phyloP scores from a whole-genome alignment of 805 yeast species.

The Cyberlindnera veronae region DNA sequence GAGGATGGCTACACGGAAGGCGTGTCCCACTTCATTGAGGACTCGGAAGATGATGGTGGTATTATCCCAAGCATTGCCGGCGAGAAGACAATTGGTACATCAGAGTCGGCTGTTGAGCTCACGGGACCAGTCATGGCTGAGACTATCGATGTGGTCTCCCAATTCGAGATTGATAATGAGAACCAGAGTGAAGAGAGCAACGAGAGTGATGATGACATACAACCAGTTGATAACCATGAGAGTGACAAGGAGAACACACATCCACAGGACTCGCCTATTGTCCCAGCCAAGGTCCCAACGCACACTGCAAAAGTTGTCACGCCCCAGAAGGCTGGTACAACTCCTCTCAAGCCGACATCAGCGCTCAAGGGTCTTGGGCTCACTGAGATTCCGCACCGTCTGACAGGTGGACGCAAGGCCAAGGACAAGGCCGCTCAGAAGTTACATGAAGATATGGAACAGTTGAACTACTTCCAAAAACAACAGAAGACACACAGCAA shows the following conservation, averaged over 20 bases:
- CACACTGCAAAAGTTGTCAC: neutral
- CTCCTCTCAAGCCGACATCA: slow-evolving; percentile 15
- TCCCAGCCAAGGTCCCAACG: slow-evolving; percentile 7
- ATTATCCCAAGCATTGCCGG: neutral
- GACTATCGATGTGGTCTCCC: too few relatives aligned
- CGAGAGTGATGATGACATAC: neutral
- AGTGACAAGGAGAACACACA: slow-evolving; percentile 9
- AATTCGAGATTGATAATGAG: neutral
- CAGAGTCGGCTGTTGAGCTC: too few relatives aligned
- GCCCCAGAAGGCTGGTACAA: slow-evolving; percentile 7
- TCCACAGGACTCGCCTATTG: neutral
- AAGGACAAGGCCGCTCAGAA: slow-evolving; percentile 62
- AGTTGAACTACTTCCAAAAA: slow-evolving; percentile 60
- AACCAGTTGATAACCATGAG: neutral
- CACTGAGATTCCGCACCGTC: slow-evolving; percentile 11
- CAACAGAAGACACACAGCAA: slow-evolving; percentile 40
- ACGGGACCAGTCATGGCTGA: too few relatives aligned
- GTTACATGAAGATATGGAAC: slow-evolving; percentile 65
- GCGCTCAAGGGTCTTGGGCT: slow-evolving; percentile 2
- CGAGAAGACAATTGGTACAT: too few relatives aligned
- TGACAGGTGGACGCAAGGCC: slow-evolving; percentile 48
- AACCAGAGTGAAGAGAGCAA: neutral
- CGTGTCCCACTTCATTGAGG: slow-evolving; percentile 20
- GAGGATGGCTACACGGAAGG: slow-evolving; percentile 33
- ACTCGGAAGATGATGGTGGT: slow-evolving; percentile 23